Evolutionary conservation across 2,329 filamentous ascomycete species (phyloP).

Genomic region (Colletotrichum sp.): DNA sequence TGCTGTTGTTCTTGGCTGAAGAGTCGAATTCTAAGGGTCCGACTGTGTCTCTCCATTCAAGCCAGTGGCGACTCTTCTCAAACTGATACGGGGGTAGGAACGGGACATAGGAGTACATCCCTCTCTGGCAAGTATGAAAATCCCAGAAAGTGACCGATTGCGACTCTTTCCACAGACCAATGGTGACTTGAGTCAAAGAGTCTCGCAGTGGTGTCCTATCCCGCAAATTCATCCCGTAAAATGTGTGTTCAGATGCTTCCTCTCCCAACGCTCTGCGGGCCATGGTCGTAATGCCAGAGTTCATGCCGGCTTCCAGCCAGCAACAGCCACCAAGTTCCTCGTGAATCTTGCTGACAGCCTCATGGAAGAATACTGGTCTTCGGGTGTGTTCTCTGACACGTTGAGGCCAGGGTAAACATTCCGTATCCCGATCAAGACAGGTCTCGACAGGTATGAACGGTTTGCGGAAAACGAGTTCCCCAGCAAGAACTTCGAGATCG

Average conservation of each 20-base stretch:
- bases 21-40: not conserved
- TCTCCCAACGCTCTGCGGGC: conserved; percentile 28
- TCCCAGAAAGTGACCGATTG: not conserved
- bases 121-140: conserved; percentile 24
- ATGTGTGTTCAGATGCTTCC: not conserved
- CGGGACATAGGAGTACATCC: conserved; percentile 23
- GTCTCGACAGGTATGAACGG: not conserved
- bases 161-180: not conserved
- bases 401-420: not conserved
- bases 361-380: conserved; percentile 47
- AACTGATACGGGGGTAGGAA: conserved; percentile 48
- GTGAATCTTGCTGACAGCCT: conserved; percentile 44
- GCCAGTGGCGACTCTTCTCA: conserved; percentile 42
- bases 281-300: conserved; percentile 38
- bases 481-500: conserved; percentile 28
- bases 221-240: not conserved
- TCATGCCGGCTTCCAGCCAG: conserved; percentile 48
- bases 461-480: not conserved
- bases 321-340: conserved; percentile 28
- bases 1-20: not conserved
- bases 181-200: not conserved
- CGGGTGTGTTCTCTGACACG: conserved; percentile 41
- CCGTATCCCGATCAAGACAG: not conserved
- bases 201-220: not conserved
- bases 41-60: conserved; percentile 31